Evolutionary conservation across 805 yeast species (phyloP).

Genomic region (Metschnikowia borealis): DNA sequence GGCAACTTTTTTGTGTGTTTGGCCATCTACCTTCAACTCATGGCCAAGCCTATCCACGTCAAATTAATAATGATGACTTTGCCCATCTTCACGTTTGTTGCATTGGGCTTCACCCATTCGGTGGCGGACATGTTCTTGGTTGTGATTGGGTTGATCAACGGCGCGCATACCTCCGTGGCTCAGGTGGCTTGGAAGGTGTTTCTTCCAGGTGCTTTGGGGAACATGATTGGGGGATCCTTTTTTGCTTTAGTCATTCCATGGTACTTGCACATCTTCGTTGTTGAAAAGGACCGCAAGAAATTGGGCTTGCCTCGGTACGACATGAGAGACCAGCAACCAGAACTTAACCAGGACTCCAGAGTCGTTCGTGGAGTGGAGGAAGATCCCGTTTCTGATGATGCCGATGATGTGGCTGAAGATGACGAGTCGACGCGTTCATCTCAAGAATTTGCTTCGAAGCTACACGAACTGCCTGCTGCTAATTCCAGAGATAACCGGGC

Average conservation of each 20-base stretch:
- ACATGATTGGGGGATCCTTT: constrained; percentile 71
- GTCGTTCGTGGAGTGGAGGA: constrained; percentile 47
- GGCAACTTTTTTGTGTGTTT: constrained; percentile 76
- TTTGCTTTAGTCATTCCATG: constrained; percentile 66
- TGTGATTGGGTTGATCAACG: constrained; percentile 63
- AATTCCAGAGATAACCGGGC: neutral
- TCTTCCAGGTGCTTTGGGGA: constrained; percentile 70
- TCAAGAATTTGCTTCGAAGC: constrained; percentile 2
- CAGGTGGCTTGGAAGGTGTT: constrained; percentile 67
- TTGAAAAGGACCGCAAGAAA: constrained; percentile 62
- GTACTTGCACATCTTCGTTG: constrained; percentile 68
- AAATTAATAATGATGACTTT: constrained; percentile 57
- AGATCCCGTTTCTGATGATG: constrained; percentile 6
- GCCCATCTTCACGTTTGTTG: constrained; percentile 76
- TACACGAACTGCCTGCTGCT: neutral
- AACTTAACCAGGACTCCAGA: constrained; percentile 70
- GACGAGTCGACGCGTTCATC: neutral
- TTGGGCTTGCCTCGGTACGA: constrained; percentile 66
- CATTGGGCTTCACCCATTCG: constrained; percentile 72
- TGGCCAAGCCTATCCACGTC: constrained; percentile 79
- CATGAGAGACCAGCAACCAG: constrained; percentile 77
- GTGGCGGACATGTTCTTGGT: constrained; percentile 79
- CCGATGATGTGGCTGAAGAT: constrained; percentile 10
- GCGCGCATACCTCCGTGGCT: constrained; percentile 61
- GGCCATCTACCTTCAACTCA: constrained; percentile 70